Conservation (phyloP, 139 green algal genomes). For the Auxenochlorella pyrenoidosa region DNA sequence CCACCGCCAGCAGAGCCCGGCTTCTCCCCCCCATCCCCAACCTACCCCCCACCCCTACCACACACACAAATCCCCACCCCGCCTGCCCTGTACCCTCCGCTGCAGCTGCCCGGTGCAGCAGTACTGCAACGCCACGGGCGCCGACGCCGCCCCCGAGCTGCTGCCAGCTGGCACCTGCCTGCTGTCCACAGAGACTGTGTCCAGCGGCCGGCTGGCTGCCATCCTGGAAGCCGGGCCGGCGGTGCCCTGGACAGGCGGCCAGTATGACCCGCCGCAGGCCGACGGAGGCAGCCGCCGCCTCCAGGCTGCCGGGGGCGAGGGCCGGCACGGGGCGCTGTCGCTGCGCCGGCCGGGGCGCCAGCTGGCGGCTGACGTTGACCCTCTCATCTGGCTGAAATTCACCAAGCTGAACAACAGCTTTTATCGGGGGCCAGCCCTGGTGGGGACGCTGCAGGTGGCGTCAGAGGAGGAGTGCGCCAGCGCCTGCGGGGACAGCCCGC, state of each 20-base stretch:
- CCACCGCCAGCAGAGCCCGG: no score
- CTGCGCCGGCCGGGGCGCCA: no score
- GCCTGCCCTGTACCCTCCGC: not conserved
- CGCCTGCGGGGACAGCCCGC: not conserved
- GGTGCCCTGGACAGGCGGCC: conserved; percentile 2
- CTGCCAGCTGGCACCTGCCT: conserved; percentile 13
- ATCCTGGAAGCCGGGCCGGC: not conserved
- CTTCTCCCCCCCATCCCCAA: no score
- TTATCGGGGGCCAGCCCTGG: not conserved
- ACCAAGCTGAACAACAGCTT: not conserved
- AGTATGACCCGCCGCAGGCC: not conserved
- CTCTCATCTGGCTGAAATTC: not conserved
- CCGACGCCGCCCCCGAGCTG: not conserved
- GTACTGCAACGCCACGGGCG: conserved; percentile 16
- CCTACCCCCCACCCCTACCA: no score
- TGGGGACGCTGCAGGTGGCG: not conserved
- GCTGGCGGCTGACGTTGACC: not conserved
- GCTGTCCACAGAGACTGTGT: not conserved
- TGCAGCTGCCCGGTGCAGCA: not conserved
- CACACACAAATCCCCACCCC: no score
- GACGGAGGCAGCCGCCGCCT: not conserved
- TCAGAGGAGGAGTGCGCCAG: not conserved
- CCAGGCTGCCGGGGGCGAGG: not conserved
- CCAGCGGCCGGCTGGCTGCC: not conserved
- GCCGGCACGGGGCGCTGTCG: no score